Conservation (phyloP, 2,329 filamentous ascomycete species). For the Eutypa lata region DNA sequence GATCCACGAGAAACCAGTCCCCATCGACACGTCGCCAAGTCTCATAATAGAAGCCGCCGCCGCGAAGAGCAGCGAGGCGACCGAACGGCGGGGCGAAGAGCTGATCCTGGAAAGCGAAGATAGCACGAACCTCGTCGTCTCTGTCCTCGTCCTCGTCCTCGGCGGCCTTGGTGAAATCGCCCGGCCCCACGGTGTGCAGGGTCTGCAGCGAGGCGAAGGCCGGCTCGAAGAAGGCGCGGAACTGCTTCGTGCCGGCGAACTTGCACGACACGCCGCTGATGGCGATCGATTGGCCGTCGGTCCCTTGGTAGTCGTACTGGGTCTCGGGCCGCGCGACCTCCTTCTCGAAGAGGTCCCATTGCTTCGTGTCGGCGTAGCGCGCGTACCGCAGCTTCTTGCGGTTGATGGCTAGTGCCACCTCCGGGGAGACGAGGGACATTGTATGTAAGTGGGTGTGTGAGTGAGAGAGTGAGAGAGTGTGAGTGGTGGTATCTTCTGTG, state of each 20-base stretch:
- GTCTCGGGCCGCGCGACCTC: conserved; percentile 20
- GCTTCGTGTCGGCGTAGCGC: conserved; percentile 23
- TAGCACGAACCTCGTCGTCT: background rate
- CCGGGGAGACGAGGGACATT: conserved; percentile 18
- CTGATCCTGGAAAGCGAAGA: background rate
- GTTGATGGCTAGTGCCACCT: conserved; percentile 20
- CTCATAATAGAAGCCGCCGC: background rate
- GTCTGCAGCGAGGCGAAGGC: conserved; percentile 18
- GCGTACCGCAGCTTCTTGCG: conserved; percentile 25
- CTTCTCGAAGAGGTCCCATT: conserved; percentile 18
- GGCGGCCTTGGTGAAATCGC: conserved; percentile 23
- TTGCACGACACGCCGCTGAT: background rate
- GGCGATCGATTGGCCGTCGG: conserved; percentile 5
- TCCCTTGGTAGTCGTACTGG: conserved; percentile 14
- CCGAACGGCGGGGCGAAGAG: background rate
- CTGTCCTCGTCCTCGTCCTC: conserved; percentile 5
- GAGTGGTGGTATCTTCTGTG: too few species aligned
- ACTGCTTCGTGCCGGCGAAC: conserved; percentile 9
- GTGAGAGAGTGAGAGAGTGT: too few species aligned
- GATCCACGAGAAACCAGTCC: background rate
- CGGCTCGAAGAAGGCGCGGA: conserved; percentile 14
- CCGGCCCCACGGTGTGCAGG: conserved; percentile 20
- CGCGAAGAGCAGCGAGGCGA: background rate
- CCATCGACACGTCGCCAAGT: background rate
- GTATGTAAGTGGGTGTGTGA: too few species aligned